Evolutionary conservation across 192 early-diverging fungal genomes (phyloP).

Genomic region (Mortierella antarctica): DNA sequence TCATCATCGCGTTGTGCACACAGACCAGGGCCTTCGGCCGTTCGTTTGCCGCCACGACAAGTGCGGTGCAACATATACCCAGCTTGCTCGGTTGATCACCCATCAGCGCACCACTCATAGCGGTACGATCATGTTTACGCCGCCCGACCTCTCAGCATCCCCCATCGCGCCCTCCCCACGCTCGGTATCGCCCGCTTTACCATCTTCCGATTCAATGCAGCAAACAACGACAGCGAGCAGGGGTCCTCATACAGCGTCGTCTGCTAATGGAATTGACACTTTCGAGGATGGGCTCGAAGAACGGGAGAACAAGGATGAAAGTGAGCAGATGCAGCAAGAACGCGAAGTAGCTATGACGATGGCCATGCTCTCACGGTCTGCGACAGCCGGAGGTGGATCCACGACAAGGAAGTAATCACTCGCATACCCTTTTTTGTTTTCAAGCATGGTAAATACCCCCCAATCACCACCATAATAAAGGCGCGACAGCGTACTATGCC

Average conservation of each 20-base stretch:
- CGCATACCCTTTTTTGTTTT: not conserved
- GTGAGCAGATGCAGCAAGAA: constrained; percentile 7
- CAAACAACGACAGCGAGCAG: too few species aligned
- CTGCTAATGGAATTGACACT: too few species aligned
- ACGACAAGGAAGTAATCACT: not conserved
- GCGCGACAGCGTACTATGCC: too few species aligned
- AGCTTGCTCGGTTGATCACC: constrained; percentile 40
- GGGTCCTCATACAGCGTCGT: too few species aligned
- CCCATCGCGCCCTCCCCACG: too few species aligned
- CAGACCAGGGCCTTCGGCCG: constrained; percentile 36
- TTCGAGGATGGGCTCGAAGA: not conserved
- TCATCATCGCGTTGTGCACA: constrained; percentile 42
- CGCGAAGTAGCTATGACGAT: constrained; percentile 24
- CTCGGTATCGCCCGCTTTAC: too few species aligned
- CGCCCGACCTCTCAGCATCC: constrained; percentile 6
- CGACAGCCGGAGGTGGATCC: not conserved
- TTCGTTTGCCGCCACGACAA: constrained; percentile 45
- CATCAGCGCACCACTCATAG: constrained; percentile 44
- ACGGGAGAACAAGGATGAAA: not conserved
- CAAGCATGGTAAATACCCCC: not conserved
- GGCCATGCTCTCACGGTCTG: constrained; percentile 6
- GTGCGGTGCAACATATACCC: constrained; percentile 45
- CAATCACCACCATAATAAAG: not conserved
- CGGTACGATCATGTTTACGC: constrained; percentile 16
- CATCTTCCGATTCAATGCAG: too few species aligned